Conservation (phyloP, 768 basidiomycete species). For the Boletus edulis region DNA sequence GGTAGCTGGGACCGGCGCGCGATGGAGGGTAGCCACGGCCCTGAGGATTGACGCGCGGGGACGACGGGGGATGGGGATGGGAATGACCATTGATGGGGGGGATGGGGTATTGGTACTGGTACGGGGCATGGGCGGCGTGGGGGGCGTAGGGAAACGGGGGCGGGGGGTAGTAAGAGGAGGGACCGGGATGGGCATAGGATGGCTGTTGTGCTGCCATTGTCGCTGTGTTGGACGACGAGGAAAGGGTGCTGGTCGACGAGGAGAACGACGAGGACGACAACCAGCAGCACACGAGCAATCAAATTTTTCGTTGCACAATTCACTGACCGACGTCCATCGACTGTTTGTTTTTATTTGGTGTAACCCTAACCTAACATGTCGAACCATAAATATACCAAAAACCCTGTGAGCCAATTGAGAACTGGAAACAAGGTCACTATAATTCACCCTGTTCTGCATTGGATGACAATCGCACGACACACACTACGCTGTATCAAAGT, state of each 20-base stretch:
- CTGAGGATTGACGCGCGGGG: constrained; percentile 26
- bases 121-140: constrained; percentile 16
- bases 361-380: constrained; percentile 17
- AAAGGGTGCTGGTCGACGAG: constrained; percentile 7
- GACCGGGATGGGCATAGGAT: constrained; percentile 27
- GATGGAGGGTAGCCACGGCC: constrained; percentile 37
- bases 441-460: no score
- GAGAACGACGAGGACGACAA: constrained; percentile 6
- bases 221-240: neutral
- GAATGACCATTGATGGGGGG: constrained; percentile 25
- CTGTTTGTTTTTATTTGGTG: constrained; percentile 20
- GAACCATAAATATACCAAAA: no score
- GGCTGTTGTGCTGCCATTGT: constrained; percentile 26
- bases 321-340: neutral
- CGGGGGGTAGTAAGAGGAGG: constrained; percentile 28
- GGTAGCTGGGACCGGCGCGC: constrained; percentile 38
- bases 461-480: no score
- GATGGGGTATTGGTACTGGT: constrained; percentile 40
- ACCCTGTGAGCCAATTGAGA: no score
- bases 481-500: no score
- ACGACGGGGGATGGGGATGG: constrained; percentile 17
- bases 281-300: constrained; percentile 10
- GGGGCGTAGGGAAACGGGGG: constrained; percentile 35
- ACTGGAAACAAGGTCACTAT: no score
- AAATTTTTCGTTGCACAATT: neutral